Percentiles rank a stretch among this genome's conserved stretches.
These are phyloP conservation scores for Lodderomyces oxycetoniae DNA, from an alignment of 1,139 yeast species.

Conservation along the genomic window DNA sequence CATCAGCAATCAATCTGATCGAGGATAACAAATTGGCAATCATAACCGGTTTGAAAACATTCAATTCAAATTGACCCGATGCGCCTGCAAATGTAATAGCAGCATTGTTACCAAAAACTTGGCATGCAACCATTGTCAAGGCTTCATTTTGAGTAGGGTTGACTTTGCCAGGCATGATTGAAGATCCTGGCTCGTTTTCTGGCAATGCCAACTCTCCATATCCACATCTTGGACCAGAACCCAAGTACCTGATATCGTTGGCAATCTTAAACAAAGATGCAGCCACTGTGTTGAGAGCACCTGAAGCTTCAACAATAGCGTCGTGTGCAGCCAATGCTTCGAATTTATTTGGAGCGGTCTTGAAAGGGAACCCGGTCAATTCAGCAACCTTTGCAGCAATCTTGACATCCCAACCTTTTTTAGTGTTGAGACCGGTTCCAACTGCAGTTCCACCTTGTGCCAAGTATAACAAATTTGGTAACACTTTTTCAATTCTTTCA, in stretches of 20 bases:
- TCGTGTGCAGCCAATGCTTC: constrained; percentile 99
- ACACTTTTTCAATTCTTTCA: constrained; percentile 69
- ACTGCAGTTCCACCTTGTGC: constrained; percentile 99
- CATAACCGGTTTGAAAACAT: constrained; percentile 96
- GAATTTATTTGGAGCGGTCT: constrained; percentile 96
- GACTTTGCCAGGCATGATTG: constrained; percentile 99
- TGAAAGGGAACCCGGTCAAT: constrained; percentile 82
- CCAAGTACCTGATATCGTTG: constrained; percentile 94
- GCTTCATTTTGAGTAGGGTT: constrained; percentile 99
- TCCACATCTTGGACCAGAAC: constrained; percentile 99
- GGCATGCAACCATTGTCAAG: constrained; percentile 95
- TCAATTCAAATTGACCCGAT: constrained; percentile 96
- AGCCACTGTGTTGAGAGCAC: constrained; percentile 94
- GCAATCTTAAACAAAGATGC: constrained; percentile 92
- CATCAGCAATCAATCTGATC: constrained; percentile 84
- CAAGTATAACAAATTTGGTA: constrained; percentile 71
- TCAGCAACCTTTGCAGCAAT: constrained; percentile 75
- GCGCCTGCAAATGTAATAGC: constrained; percentile 97
- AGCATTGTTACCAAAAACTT: constrained; percentile 94
- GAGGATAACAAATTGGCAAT: constrained; percentile 85
- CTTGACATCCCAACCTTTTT: constrained; percentile 78
- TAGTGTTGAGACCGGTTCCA: constrained; percentile 96
- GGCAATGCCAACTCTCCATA: constrained; percentile 94
- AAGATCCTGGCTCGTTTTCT: constrained; percentile 98
- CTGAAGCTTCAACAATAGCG: constrained; percentile 95